A percentile compares a stretch with the other conserved stretches of the same genome.
Conservation (phyloP, 352 stramenopile species). For the Phytophthora podocarpi region DNA sequence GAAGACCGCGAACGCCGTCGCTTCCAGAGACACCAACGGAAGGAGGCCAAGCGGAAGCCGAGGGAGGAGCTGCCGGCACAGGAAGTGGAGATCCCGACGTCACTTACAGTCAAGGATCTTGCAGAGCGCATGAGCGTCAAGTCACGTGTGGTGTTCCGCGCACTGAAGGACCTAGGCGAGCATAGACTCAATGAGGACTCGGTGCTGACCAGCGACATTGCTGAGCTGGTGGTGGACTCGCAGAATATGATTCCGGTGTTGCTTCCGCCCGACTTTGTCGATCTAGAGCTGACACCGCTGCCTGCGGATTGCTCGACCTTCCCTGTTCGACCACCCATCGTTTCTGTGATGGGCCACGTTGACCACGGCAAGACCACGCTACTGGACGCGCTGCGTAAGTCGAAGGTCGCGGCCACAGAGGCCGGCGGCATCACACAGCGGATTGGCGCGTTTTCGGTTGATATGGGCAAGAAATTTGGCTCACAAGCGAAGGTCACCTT, state of each 20-base stretch:
- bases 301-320: conserved; percentile 75
- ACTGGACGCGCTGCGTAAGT: conserved; percentile 93
- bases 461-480: conserved; percentile 87
- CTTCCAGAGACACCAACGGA: conserved; percentile 61
- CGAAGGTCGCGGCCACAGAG: conserved; percentile 94
- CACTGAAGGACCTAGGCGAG: conserved; percentile 73
- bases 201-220: conserved; percentile 71
- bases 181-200: conserved; percentile 72
- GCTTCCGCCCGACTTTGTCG: conserved; percentile 81
- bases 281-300: conserved; percentile 67
- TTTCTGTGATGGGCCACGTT: conserved; percentile 99
- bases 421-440: conserved; percentile 99
- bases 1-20: conserved; percentile 72
- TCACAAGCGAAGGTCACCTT: conserved; percentile 90
- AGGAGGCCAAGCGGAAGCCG: conserved; percentile 49
- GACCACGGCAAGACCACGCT: conserved; percentile 99
- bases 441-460: conserved; percentile 97
- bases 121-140: conserved; percentile 85
- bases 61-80: conserved; percentile 49
- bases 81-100: conserved; percentile 82
- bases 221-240: conserved; percentile 82
- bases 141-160: conserved; percentile 64
- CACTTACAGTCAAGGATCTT: conserved; percentile 76
- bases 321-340: conserved; percentile 87
- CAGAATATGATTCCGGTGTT: conserved; percentile 88